Percentiles rank a stretch among this genome's conserved stretches.
phyloP scores from a whole-genome alignment of 1,139 yeast species.

The Fermentozyma sake region DNA sequence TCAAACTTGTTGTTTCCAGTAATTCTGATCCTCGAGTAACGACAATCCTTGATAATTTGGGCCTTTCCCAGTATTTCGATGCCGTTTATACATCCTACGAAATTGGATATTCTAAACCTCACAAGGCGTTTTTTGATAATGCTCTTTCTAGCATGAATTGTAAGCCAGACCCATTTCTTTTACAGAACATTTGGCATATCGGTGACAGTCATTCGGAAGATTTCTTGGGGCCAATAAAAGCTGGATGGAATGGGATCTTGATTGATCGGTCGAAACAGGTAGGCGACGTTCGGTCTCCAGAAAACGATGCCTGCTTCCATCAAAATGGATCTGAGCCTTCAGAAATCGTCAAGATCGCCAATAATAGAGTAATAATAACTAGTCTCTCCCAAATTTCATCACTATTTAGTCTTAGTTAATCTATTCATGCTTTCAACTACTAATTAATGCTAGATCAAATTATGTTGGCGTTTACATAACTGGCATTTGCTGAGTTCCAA shows the following conservation, averaged over 20 bases:
- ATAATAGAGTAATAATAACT: constrained; percentile 32
- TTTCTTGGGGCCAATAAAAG: constrained; percentile 42
- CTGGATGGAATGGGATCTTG: constrained; percentile 62
- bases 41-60: constrained; percentile 42
- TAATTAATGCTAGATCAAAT: no score
- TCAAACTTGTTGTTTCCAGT: constrained; percentile 45
- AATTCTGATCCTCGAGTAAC: constrained; percentile 57
- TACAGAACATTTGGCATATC: constrained; percentile 52
- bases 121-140: constrained; percentile 39
- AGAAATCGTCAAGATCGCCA: constrained; percentile 17
- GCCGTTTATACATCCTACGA: constrained; percentile 51
- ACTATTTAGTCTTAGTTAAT: constrained; percentile 10
- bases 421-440: background rate
- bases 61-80: constrained; percentile 35
- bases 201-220: constrained; percentile 61
- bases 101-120: constrained; percentile 51
- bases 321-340: constrained; percentile 4
- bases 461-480: no score
- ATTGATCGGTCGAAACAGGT: constrained; percentile 44
- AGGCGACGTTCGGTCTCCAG: no score
- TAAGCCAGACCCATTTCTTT: constrained; percentile 5
- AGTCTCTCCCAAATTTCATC: constrained; percentile 22
- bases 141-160: no score
- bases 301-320: constrained; percentile 19
- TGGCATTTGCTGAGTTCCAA: no score